Percentiles rank a stretch among this genome's conserved stretches.
Conservation (phyloP, 306 rosid genomes). For the Inga laurina region DNA sequence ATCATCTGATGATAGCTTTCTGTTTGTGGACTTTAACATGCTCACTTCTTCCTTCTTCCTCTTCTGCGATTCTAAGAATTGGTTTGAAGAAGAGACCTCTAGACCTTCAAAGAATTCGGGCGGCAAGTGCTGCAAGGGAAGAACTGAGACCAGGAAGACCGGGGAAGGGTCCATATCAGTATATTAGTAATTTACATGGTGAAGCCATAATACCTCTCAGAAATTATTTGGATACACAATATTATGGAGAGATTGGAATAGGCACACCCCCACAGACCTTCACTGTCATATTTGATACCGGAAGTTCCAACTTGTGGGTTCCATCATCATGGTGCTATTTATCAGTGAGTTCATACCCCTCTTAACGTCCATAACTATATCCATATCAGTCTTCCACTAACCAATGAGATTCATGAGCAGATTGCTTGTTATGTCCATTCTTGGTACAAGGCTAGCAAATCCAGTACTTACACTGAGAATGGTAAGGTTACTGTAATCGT, state of each 20-base stretch:
- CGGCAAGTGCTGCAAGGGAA: slow-evolving; percentile 50
- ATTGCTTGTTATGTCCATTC: slow-evolving; percentile 79
- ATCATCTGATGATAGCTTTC: slow-evolving; percentile 48
- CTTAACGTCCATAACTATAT: slow-evolving; percentile 9
- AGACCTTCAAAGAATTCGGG: slow-evolving; percentile 59
- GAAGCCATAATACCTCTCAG: slow-evolving; percentile 63
- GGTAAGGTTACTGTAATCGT: slow-evolving; percentile 42
- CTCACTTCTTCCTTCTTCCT: slow-evolving; percentile 60
- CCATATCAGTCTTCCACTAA: slow-evolving; percentile 15
- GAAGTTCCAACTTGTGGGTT: slow-evolving; percentile 93
- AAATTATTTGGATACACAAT: slow-evolving; percentile 83
- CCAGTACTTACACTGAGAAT: slow-evolving; percentile 55
- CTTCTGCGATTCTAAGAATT: slow-evolving; percentile 60
- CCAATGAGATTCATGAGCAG: slow-evolving; percentile 39
- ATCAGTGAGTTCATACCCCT: slow-evolving; percentile 56
- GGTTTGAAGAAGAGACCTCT: slow-evolving; percentile 67
- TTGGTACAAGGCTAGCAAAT: slow-evolving; percentile 71
- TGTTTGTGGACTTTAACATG: slow-evolving; percentile 63
- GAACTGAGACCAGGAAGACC: slow-evolving; percentile 39
- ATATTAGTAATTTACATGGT: slow-evolving; percentile 34
- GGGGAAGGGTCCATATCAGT: slow-evolving; percentile 26
- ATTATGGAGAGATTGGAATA: slow-evolving; percentile 82
- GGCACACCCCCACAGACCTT: slow-evolving; percentile 85
- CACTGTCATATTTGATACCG: slow-evolving; percentile 84
- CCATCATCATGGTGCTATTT: slow-evolving; percentile 84